Evolutionary conservation across 331 rosid genomes (phyloP), one percentile per base, ranked within the genome.

Genomic region (Malus hybrid): DNA sequence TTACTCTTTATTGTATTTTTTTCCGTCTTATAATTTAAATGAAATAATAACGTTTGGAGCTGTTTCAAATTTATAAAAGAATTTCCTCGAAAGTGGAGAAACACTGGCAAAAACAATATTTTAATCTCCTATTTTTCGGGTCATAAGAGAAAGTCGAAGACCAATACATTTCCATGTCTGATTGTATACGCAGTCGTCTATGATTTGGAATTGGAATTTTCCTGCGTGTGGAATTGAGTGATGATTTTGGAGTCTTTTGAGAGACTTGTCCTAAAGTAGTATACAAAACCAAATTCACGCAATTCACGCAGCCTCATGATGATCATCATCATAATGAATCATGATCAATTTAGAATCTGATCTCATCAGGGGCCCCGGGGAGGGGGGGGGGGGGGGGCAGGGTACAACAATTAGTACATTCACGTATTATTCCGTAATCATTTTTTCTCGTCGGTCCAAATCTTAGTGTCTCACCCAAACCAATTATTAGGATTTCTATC

Each of bases 171-270:
- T 68, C 46, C 57, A 3, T 18, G 48, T 70, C 14, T 50, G 44
- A 19, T 53, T 50, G 11, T 28, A 8, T 20, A 0, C 14, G 48
- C 48, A 42, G 48, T 10, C 13, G 14, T 71, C 20, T n/a, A 32
- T 24, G 76, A 79, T 67, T 77, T 18, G 53, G 67, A 67, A 34
- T 57, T 71, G 64, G 68, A 65, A 78, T 66, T 81, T 81, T 34
- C 13, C 33, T 72, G 69, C 57, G 68, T 55, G 68, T 64, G 82
- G 69, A 68, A 63, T 82, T 82, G 79, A 74, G 82, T 33, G 78
- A 68, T 46, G 44, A 76, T 74, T 75, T 74, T 78, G 86, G 66
- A 55, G 78, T 78, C 86, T 82, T 82, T 82, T 78, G 83, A 82
- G 83, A 71, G 69, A 55, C 73, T 34, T 55, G 78, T 79, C 78